phyloP scores from a whole-genome alignment of 768 basidiomycete genomes.

The Leccinum truebloodii region DNA sequence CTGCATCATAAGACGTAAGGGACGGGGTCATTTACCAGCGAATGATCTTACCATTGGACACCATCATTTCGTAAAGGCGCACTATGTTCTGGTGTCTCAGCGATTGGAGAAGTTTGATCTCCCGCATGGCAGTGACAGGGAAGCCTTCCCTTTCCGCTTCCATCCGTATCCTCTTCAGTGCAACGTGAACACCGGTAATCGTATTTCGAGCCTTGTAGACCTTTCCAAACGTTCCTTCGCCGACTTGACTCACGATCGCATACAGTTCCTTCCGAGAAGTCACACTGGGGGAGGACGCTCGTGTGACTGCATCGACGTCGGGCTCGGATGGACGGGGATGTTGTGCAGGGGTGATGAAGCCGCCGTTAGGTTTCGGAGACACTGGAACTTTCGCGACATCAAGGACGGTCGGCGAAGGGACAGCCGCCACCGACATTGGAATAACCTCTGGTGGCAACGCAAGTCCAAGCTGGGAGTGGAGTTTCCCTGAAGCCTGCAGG shows the following conservation, averaged over 20 bases:
- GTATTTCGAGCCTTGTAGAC: conserved; percentile 94
- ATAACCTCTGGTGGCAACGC: conserved; percentile 12
- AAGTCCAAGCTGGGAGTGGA: conserved; percentile 1
- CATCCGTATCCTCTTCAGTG: conserved; percentile 96
- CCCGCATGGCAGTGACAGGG: conserved; percentile 97
- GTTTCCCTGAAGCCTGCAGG: conserved; percentile 7
- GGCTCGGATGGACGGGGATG: conserved; percentile 24
- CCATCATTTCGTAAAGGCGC: conserved; percentile 96
- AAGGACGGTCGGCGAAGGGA: conserved; percentile 18
- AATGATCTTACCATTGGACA: conserved; percentile 75
- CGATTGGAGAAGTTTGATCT: conserved; percentile 96
- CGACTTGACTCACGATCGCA: conserved; percentile 88
- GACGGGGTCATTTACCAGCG: background rate
- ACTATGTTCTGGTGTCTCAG: conserved; percentile 90
- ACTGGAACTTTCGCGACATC: conserved; percentile 22
- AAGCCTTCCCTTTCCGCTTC: conserved; percentile 97
- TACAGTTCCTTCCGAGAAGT: conserved; percentile 61
- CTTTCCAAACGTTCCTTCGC: conserved; percentile 98
- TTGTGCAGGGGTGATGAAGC: conserved; percentile 20
- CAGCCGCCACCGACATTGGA: conserved; percentile 8
- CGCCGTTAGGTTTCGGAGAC: conserved; percentile 30
- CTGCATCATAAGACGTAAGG: conserved; percentile 43
- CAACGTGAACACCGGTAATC: conserved; percentile 74
- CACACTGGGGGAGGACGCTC: conserved; percentile 30
- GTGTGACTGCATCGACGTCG: conserved; percentile 27